Evolutionary conservation across 2,329 filamentous ascomycete species (phyloP).

Genomic region (Colletotrichum neosansevieriae): DNA sequence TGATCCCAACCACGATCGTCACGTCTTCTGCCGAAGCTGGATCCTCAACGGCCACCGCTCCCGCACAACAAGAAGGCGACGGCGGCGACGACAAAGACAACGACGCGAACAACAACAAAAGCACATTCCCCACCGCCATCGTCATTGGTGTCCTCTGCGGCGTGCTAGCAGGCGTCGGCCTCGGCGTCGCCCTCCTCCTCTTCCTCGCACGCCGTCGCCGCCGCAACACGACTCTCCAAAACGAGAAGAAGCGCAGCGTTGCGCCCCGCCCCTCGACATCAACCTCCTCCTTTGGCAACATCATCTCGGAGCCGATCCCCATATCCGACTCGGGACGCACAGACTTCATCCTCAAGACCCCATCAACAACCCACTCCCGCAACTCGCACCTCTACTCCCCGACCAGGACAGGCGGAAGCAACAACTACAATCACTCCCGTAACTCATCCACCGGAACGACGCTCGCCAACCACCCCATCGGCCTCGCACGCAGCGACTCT

Average conservation of each 20-base stretch:
- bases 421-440: slow-evolving; percentile 25
- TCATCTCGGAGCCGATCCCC: slow-evolving; percentile 70
- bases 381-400: slow-evolving; percentile 41
- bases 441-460: slow-evolving; percentile 30
- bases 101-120: slow-evolving; percentile 26
- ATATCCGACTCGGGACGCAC: slow-evolving; percentile 57
- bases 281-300: slow-evolving; percentile 59
- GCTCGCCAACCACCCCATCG: slow-evolving; percentile 34
- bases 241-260: slow-evolving; percentile 42
- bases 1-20: slow-evolving; percentile 42
- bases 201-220: slow-evolving; percentile 52
- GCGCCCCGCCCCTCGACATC: slow-evolving; percentile 45
- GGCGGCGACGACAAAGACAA: slow-evolving; percentile 8
- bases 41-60: slow-evolving; percentile 40
- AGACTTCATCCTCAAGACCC: slow-evolving; percentile 64
- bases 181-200: slow-evolving; percentile 55
- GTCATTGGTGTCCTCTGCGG: slow-evolving; percentile 63
- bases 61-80: slow-evolving; percentile 35
- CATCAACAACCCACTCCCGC: slow-evolving; percentile 49
- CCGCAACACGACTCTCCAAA: slow-evolving; percentile 40
- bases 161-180: slow-evolving; percentile 55
- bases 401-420: slow-evolving; percentile 18
- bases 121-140: slow-evolving; percentile 51
- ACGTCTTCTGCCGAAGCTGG: slow-evolving; percentile 37
- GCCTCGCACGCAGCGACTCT: slow-evolving; percentile 30